These are phyloP conservation scores for Ajuga chamaepitys DNA, from an alignment of 257 asterid genomes.

Conservation along the genomic window DNA sequence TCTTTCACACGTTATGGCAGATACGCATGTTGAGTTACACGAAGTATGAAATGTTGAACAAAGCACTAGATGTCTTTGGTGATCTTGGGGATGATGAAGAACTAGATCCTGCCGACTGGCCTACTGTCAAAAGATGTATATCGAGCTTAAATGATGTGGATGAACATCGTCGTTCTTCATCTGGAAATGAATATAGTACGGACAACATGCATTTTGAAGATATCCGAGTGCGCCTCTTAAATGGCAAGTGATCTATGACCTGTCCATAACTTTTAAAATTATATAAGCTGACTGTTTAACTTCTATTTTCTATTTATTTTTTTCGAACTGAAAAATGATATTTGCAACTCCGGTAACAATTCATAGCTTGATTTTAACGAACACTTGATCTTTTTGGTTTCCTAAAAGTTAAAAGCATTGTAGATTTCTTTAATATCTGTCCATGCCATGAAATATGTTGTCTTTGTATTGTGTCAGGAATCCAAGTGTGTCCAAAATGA, in stretches of 20 bases:
- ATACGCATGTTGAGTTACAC: constrained; percentile 71
- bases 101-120: constrained; percentile 95
- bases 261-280: constrained; percentile 13
- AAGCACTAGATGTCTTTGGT: constrained; percentile 87
- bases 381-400: neutral
- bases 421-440: constrained; percentile 3
- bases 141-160: constrained; percentile 59
- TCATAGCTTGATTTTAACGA: neutral
- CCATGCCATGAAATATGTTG: neutral
- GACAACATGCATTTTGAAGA: constrained; percentile 66
- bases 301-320: neutral
- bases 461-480: neutral
- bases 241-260: constrained; percentile 45
- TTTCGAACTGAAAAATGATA: constrained; percentile 2
- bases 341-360: constrained; percentile 3
- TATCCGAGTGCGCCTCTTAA: constrained; percentile 77
- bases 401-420: neutral
- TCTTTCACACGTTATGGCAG: constrained; percentile 33
- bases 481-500: neutral
- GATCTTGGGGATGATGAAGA: constrained; percentile 97
- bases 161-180: constrained; percentile 64
- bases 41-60: constrained; percentile 85
- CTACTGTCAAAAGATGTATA: constrained; percentile 70
- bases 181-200: constrained; percentile 34
- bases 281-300: neutral